phyloP scores from a whole-genome alignment of 192 early-diverging fungal species.

The Neocallimastix lanati region DNA sequence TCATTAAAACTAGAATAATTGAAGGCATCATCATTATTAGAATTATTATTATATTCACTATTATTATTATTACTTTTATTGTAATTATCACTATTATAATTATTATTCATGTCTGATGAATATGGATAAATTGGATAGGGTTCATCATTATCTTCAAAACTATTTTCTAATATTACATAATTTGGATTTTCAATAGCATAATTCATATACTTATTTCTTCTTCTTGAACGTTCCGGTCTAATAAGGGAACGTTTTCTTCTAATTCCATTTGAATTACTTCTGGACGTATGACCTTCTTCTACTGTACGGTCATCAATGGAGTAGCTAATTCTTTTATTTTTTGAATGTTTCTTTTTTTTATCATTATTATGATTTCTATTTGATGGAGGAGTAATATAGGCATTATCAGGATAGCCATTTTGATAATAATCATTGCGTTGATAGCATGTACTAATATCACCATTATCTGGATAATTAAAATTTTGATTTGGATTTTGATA shows the following conservation, averaged over 20 bases:
- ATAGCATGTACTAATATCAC: no score
- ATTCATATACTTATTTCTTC: conserved; percentile 1
- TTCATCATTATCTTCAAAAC: neutral
- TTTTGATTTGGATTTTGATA: no score
- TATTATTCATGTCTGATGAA: neutral
- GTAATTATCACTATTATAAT: no score
- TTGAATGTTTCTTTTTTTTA: neutral
- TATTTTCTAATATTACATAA: neutral
- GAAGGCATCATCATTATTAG: no score
- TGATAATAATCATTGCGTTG: no score
- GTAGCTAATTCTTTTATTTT: neutral
- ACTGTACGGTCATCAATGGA: neutral
- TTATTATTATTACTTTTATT: no score
- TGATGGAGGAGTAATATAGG: no score
- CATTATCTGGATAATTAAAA: no score
- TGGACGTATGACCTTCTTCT: neutral
- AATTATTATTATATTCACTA: no score
- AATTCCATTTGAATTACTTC: neutral
- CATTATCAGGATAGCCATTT: no score
- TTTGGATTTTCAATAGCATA: neutral
- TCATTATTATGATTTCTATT: no score
- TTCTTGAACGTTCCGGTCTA: conserved; percentile 42
- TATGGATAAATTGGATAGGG: neutral
- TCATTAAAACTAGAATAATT: neutral
- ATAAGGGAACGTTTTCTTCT: conserved; percentile 45